Evolutionary conservation across 2,329 filamentous ascomycete genomes (phyloP).

Genomic region (Keithomyces neogunnii): DNA sequence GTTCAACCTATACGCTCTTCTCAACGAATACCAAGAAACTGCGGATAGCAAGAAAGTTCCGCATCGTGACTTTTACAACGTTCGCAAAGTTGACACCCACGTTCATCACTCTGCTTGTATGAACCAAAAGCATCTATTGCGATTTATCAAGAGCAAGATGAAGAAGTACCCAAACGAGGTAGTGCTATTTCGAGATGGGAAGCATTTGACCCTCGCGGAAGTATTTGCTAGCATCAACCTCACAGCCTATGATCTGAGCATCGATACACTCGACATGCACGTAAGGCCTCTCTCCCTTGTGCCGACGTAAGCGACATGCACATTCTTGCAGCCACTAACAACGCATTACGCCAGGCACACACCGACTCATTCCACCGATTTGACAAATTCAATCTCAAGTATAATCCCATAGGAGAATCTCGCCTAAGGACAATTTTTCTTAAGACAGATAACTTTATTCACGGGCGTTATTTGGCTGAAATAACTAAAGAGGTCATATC

Average conservation of each 20-base stretch:
- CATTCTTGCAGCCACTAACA: neutral
- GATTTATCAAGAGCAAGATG: conserved; percentile 99
- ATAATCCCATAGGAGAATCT: conserved; percentile 95
- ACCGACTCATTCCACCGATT: conserved; percentile 98
- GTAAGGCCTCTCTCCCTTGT: conserved; percentile 39
- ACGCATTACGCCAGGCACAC: conserved; percentile 54
- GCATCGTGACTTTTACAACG: conserved; percentile 98
- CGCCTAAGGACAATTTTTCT: conserved; percentile 94
- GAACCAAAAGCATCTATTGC: conserved; percentile 97
- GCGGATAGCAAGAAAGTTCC: conserved; percentile 97
- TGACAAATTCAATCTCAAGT: conserved; percentile 99
- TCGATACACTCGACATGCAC: conserved; percentile 98
- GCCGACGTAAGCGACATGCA: neutral
- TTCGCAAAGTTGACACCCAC: conserved; percentile 96
- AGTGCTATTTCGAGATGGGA: conserved; percentile 85
- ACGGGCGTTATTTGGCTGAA: conserved; percentile 90
- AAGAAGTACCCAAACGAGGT: conserved; percentile 95
- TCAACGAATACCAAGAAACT: conserved; percentile 97
- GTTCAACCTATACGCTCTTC: conserved; percentile 84
- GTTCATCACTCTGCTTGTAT: conserved; percentile 99
- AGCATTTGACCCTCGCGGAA: conserved; percentile 80
- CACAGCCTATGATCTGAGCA: conserved; percentile 94
- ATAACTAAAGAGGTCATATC: conserved; percentile 97
- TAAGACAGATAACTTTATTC: conserved; percentile 97
- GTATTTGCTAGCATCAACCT: conserved; percentile 97